Evolutionary conservation across 257 asterid species (phyloP), one percentile per base, ranked within the genome.

Genomic region (Solanum habrochaites): DNA sequence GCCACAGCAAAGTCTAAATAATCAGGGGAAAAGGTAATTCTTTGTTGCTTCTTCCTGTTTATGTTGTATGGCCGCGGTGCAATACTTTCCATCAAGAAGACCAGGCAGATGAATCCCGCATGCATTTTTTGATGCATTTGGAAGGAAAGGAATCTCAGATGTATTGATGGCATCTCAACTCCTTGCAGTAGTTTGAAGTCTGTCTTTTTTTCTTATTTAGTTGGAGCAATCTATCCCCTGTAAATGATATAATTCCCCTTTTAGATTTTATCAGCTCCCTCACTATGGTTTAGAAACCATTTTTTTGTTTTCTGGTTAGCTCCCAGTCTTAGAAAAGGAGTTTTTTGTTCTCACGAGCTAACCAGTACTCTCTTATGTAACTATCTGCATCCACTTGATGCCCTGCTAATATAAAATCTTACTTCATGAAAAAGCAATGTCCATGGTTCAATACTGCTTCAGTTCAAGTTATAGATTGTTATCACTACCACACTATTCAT

Each of bases 11-110:
- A 90, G 89, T 87, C 91, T 93, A 66, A 90, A 58, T 85, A 86
- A 83, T 86, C 93, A 88, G 66, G 62, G 81, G 21, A 93, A 93
- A 83, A 74, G 40, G 98, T 96, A 91, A 91, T 70, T 31, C 27
- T 64, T 87, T 81, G 35, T 40, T 42, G 23, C 43, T 66, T 69
- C 71, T 42, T 47, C 85, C 77, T 88, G 58, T 83, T 86, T 29
- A 83, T 58, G 60, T 60, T 73, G 74, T 85, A 39, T 43, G 40
- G 25, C 72, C 39, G 8, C 78, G 74, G 74, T 83, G 81, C 88
- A 81, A 71, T 77, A 69, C 43, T 85, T 56, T 7, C n/a, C 64
- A 56, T 56, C 64, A 56, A 56, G 64, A 56, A 56, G 64, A 56
- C n/a, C n/a, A 18, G 64, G 64, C 64, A 56, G 64, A 18, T 18